Evolutionary conservation across 495 filamentous ascomycete genomes (phyloP).

Genomic region (Clohesyomyces aquaticus): DNA sequence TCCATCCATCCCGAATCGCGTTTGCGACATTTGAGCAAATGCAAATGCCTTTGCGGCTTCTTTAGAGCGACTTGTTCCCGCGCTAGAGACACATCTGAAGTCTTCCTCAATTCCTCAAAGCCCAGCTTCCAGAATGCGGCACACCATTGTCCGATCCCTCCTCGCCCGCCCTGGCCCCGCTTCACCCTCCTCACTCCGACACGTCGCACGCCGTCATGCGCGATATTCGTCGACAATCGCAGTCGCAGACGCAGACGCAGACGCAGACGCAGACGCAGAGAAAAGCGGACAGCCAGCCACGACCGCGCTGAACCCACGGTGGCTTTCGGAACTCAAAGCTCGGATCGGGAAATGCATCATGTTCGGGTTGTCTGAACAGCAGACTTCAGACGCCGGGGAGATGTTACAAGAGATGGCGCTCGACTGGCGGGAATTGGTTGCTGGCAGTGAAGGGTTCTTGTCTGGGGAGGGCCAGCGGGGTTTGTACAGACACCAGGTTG

Average conservation of each 20-base stretch:
- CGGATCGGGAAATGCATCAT: constrained; percentile 82
- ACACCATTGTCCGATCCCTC: not conserved
- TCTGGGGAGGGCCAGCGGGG: constrained; percentile 66
- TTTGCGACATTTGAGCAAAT: too few relatives aligned
- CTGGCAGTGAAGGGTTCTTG: constrained; percentile 81
- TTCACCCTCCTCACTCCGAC: not conserved
- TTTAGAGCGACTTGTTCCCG: not conserved
- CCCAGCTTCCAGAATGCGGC: not conserved
- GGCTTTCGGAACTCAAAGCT: constrained; percentile 74
- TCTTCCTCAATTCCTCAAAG: not conserved
- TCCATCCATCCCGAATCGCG: not conserved
- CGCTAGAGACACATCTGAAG: not conserved
- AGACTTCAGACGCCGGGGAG: constrained; percentile 63
- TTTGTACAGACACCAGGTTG: constrained; percentile 71
- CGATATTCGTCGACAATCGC: not conserved
- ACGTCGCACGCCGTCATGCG: not conserved
- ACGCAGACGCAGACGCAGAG: too few relatives aligned
- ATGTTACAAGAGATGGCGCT: constrained; percentile 64
- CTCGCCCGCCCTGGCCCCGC: not conserved
- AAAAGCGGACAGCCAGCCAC: constrained; percentile 26
- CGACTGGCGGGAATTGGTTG: constrained; percentile 79
- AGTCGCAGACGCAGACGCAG: not conserved
- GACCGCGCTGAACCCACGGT: constrained; percentile 55
- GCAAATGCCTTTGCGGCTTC: not conserved
- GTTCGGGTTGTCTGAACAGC: constrained; percentile 68